phyloP scores from a whole-genome alignment of 257 asterid genomes.

The Solanum bukasovii region DNA sequence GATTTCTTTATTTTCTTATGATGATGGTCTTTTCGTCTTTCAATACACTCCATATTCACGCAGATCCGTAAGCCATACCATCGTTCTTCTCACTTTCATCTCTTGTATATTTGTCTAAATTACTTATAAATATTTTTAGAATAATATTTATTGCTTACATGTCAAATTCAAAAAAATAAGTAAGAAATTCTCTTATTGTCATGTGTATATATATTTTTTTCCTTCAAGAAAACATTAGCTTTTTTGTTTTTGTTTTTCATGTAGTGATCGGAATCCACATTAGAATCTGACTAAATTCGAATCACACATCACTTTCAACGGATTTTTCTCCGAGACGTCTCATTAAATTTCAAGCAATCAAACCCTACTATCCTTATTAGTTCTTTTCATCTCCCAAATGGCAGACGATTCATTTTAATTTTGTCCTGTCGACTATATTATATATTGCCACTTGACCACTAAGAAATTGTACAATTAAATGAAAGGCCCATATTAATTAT shows the following conservation, averaged over 20 bases:
- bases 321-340: background rate
- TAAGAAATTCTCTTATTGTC: background rate
- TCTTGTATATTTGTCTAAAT: background rate
- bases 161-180: background rate
- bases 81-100: background rate
- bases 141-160: background rate
- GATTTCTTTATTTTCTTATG: background rate
- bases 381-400: background rate
- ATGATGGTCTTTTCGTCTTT: background rate
- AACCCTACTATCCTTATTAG: background rate
- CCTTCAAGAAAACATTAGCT: background rate
- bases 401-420: background rate
- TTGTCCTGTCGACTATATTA: background rate
- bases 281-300: accelerated
- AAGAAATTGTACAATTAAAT: background rate
- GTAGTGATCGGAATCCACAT: accelerated
- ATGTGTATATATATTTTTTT: background rate
- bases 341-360: no score
- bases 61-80: background rate
- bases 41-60: accelerated
- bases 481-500: background rate
- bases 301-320: no score
- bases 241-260: background rate
- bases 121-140: no score
- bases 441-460: background rate